phyloP scores from a whole-genome alignment of 1,139 yeast species.

The Hansenula sp. region DNA sequence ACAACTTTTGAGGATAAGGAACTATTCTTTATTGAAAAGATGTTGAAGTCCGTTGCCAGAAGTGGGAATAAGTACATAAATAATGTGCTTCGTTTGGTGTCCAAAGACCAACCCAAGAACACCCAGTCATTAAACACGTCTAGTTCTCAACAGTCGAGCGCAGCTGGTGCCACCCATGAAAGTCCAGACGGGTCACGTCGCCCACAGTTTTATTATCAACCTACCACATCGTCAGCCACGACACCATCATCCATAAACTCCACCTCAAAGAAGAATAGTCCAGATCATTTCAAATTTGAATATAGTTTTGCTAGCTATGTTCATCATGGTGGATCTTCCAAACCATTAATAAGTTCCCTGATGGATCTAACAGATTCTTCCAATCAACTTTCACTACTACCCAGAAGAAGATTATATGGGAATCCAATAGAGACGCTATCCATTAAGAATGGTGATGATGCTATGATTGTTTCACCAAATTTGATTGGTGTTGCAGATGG shows the following conservation, averaged over 20 bases:
- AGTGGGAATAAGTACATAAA: conserved; percentile 1
- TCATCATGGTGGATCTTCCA: conserved; percentile 36
- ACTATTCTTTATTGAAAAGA: background rate
- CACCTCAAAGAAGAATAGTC: conserved; percentile 2
- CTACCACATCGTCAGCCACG: background rate
- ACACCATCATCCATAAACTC: background rate
- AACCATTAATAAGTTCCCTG: conserved; percentile 44
- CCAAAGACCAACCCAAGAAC: background rate
- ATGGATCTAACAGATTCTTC: conserved; percentile 51
- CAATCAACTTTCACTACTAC: conserved; percentile 37
- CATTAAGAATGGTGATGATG: conserved; percentile 57
- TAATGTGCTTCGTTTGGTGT: background rate
- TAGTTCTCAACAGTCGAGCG: background rate
- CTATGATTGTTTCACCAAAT: conserved; percentile 56
- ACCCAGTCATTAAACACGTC: background rate
- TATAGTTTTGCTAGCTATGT: conserved; percentile 46
- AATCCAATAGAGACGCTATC: conserved; percentile 52
- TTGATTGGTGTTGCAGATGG: conserved; percentile 61
- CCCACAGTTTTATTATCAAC: background rate
- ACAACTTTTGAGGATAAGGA: background rate
- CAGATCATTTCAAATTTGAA: conserved; percentile 42
- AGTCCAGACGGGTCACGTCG: background rate
- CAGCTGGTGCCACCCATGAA: background rate
- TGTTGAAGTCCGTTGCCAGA: conserved; percentile 3
- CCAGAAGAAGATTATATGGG: conserved; percentile 50